These are phyloP conservation scores for Trifolium fragiferum DNA, from an alignment of 306 rosid species.

Conservation along the genomic window DNA sequence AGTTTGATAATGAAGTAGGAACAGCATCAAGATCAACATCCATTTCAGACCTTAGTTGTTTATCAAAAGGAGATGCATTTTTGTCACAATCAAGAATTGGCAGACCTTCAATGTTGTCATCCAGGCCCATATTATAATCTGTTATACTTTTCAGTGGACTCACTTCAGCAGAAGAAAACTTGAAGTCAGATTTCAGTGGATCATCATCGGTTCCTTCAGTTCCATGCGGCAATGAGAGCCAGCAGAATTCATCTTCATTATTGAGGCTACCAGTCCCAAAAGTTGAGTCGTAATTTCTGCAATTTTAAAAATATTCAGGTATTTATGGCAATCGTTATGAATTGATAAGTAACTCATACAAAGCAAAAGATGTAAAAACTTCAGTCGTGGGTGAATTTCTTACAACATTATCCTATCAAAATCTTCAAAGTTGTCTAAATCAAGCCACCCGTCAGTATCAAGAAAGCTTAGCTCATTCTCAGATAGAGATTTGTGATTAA, in stretches of 20 bases:
- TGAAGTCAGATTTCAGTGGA: slow-evolving; percentile 60
- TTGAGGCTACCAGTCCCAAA: slow-evolving; percentile 64
- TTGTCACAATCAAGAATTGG: slow-evolving; percentile 44
- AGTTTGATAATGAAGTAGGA: slow-evolving; percentile 46
- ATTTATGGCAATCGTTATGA: background rate
- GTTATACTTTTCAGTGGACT: slow-evolving; percentile 53
- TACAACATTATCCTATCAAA: slow-evolving; percentile 73
- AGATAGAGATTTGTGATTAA: slow-evolving; percentile 56
- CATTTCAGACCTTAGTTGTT: slow-evolving; percentile 41
- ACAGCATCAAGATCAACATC: slow-evolving; percentile 45
- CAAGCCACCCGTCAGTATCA: slow-evolving; percentile 81
- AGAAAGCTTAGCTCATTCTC: slow-evolving; percentile 74
- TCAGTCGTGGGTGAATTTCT: slow-evolving; percentile 29
- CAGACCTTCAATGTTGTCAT: slow-evolving; percentile 45
- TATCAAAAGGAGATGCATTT: slow-evolving; percentile 39
- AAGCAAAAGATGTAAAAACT: slow-evolving; percentile 21
- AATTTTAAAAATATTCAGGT: slow-evolving; percentile 39
- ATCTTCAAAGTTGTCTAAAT: slow-evolving; percentile 79
- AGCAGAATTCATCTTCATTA: slow-evolving; percentile 72
- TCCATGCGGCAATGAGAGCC: slow-evolving; percentile 68
- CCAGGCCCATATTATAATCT: slow-evolving; percentile 47
- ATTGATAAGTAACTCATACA: slow-evolving; percentile 32
- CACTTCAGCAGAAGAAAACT: slow-evolving; percentile 56
- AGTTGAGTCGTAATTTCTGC: slow-evolving; percentile 77
- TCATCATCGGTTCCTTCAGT: slow-evolving; percentile 65